phyloP scores from a whole-genome alignment of 1,284 basidiomycete species.

The Apiotrichum porosum region DNA sequence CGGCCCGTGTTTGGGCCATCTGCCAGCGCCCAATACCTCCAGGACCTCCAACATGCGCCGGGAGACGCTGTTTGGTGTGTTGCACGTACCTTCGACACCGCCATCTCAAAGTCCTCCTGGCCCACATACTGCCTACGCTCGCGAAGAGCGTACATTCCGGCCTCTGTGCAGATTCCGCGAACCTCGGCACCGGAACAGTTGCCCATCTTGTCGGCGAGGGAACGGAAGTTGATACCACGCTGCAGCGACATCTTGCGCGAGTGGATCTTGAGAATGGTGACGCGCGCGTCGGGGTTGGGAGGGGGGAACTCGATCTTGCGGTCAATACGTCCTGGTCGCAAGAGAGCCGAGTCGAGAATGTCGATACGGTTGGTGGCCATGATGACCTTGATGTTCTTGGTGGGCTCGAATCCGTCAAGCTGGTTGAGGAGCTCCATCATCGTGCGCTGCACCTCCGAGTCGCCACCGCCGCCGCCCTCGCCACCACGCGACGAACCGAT shows the following conservation, averaged over 20 bases:
- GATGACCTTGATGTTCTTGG: slow-evolving; percentile 99
- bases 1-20: too few species aligned
- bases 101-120: slow-evolving; percentile 98
- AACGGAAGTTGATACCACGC: slow-evolving; percentile 91
- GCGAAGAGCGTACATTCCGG: slow-evolving; percentile 94
- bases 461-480: slow-evolving; percentile 77
- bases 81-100: slow-evolving; percentile 93
- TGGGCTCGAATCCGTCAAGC: slow-evolving; percentile 93
- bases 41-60: too few species aligned
- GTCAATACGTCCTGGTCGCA: slow-evolving; percentile 95
- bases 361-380: slow-evolving; percentile 99
- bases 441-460: slow-evolving; percentile 87
- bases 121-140: slow-evolving; percentile 95
- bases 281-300: slow-evolving; percentile 93
- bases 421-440: slow-evolving; percentile 66
- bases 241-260: slow-evolving; percentile 98
- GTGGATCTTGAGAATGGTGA: slow-evolving; percentile 94
- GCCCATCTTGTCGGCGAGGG: slow-evolving; percentile 97
- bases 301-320: slow-evolving; percentile 99
- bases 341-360: slow-evolving; percentile 89
- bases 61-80: too few species aligned
- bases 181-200: slow-evolving; percentile 98
- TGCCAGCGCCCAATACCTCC: too few species aligned
- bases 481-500: slow-evolving; percentile 92
- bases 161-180: slow-evolving; percentile 96